These are phyloP conservation scores for Triangularia verruculosa DNA, from an alignment of 2,329 filamentous ascomycete species.

Conservation along the genomic window DNA sequence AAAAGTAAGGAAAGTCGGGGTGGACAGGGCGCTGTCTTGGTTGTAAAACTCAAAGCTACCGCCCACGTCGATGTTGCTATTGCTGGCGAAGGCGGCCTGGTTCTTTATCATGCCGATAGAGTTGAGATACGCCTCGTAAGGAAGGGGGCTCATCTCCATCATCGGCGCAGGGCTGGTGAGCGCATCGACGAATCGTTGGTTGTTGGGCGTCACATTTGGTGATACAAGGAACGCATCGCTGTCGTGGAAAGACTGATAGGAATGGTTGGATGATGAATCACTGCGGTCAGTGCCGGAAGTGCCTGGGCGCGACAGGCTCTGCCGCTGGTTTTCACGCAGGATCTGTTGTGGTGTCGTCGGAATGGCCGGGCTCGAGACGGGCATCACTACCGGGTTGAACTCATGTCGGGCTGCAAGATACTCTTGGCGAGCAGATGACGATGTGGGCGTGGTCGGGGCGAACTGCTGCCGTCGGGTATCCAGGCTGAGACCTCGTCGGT, in stretches of 20 bases:
- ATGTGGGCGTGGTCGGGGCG: constrained; percentile 26
- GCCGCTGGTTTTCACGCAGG: constrained; percentile 88
- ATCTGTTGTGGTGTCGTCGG: constrained; percentile 67
- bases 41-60: constrained; percentile 52
- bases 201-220: constrained; percentile 53
- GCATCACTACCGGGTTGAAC: constrained; percentile 51
- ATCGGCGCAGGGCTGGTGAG: constrained; percentile 38
- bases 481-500: constrained; percentile 82
- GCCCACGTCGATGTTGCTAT: constrained; percentile 40
- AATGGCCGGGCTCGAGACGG: constrained; percentile 56
- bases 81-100: constrained; percentile 36
- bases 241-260: constrained; percentile 26
- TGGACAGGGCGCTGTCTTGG: constrained; percentile 45
- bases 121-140: constrained; percentile 46
- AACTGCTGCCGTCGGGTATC: constrained; percentile 63
- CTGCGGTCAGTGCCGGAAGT: constrained; percentile 36
- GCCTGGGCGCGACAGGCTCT: constrained; percentile 78
- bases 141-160: constrained; percentile 32
- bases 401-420: constrained; percentile 39
- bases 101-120: constrained; percentile 48
- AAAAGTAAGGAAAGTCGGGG: constrained; percentile 50
- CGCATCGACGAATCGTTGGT: constrained; percentile 50
- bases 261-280: constrained; percentile 22
- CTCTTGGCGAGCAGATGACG: constrained; percentile 16
- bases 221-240: constrained; percentile 58